Percentiles rank a stretch among this genome's conserved stretches.
Evolutionary conservation across 441 rosid species (phyloP).

Genomic region (Eruca vesicaria): DNA sequence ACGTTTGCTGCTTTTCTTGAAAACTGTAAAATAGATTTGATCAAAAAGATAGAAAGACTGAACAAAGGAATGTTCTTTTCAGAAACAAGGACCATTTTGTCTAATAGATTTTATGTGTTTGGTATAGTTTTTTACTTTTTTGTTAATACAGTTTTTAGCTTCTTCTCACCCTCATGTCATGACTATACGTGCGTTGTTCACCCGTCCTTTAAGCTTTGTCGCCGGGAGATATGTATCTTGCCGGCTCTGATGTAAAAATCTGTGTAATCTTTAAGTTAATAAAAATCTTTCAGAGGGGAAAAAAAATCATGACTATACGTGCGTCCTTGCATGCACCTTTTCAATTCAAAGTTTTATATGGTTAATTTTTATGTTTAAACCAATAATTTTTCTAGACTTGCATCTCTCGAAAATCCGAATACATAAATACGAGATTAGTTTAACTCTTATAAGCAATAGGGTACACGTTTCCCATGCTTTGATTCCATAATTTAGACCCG

Average conservation of each 20-base stretch:
- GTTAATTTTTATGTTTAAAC: not conserved
- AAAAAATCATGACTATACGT: constrained; percentile 19
- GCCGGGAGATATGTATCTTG: no score
- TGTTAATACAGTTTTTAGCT: not conserved
- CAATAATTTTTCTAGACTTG: not conserved
- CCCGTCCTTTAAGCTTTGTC: no score
- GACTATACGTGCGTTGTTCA: no score
- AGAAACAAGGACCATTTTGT: constrained; percentile 6
- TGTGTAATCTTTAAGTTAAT: no score
- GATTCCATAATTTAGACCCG: not conserved
- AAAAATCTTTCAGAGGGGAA: no score
- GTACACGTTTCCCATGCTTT: not conserved
- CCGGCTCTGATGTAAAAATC: no score
- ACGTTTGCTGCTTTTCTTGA: no score
- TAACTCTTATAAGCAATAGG: not conserved
- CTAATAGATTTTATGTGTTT: constrained; percentile 12
- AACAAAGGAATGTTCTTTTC: constrained; percentile 9
- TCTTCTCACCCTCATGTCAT: constrained; percentile 1
- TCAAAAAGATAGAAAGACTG: not conserved
- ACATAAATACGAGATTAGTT: not conserved
- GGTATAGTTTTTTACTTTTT: not conserved
- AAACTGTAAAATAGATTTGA: no score
- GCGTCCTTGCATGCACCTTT: not conserved
- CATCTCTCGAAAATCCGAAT: not conserved
- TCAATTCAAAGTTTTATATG: not conserved